A percentile compares a stretch with the other conserved stretches of the same genome.
Conservation (phyloP, 345 rosid species). For the Carallia pectinifolia region DNA sequence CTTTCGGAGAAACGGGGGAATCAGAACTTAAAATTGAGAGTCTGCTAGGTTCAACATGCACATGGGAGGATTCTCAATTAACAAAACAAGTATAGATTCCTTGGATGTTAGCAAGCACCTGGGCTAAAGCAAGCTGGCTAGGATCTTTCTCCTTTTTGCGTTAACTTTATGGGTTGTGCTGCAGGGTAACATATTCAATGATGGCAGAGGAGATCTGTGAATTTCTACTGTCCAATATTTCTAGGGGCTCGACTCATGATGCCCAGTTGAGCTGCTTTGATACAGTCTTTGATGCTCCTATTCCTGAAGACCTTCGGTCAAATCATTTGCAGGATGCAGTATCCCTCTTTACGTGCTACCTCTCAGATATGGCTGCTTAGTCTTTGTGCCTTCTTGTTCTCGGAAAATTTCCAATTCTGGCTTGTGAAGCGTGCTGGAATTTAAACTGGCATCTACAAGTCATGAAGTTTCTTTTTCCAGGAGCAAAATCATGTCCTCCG, state of each 20-base stretch:
- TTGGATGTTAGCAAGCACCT: not conserved
- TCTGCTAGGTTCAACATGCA: no score
- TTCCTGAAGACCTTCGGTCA: slow-evolving; percentile 69
- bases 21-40: no score
- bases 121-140: no score
- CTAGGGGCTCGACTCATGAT: slow-evolving; percentile 49
- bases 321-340: slow-evolving; percentile 89
- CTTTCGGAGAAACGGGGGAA: no score
- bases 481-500: not conserved
- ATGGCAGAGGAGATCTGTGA: slow-evolving; percentile 79
- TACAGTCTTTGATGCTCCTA: slow-evolving; percentile 62
- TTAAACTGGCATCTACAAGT: no score
- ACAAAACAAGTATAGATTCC: no score
- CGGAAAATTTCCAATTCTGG: not conserved
- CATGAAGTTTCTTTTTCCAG: no score
- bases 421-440: not conserved
- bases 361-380: slow-evolving; percentile 54
- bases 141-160: no score
- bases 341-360: slow-evolving; percentile 66
- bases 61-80: no score
- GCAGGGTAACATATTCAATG: slow-evolving; percentile 77
- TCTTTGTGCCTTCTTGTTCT: not conserved
- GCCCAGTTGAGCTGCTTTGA: slow-evolving; percentile 66
- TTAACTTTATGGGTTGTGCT: not conserved
- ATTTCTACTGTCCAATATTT: slow-evolving; percentile 51